Conservation (phyloP, 1,284 basidiomycete genomes). For the Ganoderma resinaceum region DNA sequence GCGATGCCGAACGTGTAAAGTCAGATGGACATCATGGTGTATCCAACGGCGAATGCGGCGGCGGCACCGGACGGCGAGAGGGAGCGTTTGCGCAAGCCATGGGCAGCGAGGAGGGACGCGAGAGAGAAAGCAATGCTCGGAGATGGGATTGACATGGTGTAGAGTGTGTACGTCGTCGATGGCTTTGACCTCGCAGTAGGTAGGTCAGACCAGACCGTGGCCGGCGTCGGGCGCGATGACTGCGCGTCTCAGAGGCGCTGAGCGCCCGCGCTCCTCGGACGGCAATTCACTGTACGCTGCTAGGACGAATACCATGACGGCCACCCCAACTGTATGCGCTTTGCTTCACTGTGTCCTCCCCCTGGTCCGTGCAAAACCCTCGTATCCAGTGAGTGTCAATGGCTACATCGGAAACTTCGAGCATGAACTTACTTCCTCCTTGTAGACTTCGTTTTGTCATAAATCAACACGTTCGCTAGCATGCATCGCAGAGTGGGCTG, state of each 20-base stretch:
- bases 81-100: conserved; percentile 64
- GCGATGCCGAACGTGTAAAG: conserved; percentile 74
- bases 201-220: not conserved
- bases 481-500: no score
- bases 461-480: no score
- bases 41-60: conserved; percentile 80
- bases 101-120: conserved; percentile 51
- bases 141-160: not conserved
- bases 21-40: conserved; percentile 65
- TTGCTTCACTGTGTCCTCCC: not conserved
- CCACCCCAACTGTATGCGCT: not conserved
- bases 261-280: not conserved
- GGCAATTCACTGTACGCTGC: no score
- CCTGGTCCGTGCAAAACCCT: not conserved
- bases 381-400: no score
- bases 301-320: no score
- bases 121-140: conserved; percentile 34
- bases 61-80: conserved; percentile 76
- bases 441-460: no score
- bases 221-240: not conserved
- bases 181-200: not conserved
- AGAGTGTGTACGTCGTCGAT: not conserved
- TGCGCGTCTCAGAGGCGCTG: not conserved
- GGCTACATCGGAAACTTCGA: no score
- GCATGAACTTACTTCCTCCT: no score